These are phyloP conservation scores for Aspergillus sp. DNA, from an alignment of 2,329 filamentous ascomycete genomes.

Conservation along the genomic window DNA sequence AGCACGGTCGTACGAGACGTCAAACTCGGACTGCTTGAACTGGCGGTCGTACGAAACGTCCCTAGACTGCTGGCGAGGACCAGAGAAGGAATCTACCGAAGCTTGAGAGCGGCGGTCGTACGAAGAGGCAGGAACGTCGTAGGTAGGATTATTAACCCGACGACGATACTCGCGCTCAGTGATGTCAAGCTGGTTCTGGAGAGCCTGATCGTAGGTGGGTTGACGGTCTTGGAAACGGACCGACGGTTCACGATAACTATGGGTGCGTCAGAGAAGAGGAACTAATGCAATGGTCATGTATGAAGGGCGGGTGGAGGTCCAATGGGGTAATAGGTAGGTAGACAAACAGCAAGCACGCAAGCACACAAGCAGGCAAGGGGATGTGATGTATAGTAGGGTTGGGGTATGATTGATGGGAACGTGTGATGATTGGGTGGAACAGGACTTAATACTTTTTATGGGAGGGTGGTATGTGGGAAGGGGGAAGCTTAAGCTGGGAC, in stretches of 20 bases:
- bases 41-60: constrained; percentile 27
- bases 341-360: not conserved
- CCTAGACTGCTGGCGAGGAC: constrained; percentile 23
- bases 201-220: constrained; percentile 44
- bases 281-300: constrained; percentile 12
- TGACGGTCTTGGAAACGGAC: constrained; percentile 50
- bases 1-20: constrained; percentile 36
- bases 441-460: constrained; percentile 4
- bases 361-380: constrained; percentile 27
- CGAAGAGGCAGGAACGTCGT: constrained; percentile 45
- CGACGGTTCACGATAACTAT: constrained; percentile 59
- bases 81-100: constrained; percentile 21
- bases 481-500: constrained; percentile 2
- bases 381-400: constrained; percentile 13
- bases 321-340: constrained; percentile 13
- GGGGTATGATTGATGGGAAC: constrained; percentile 3
- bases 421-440: constrained; percentile 14
- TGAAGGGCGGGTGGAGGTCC: constrained; percentile 25
- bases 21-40: constrained; percentile 13
- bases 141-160: constrained; percentile 57
- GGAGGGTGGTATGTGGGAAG: constrained; percentile 9
- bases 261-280: constrained; percentile 23
- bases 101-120: constrained; percentile 22
- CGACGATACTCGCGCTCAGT: constrained; percentile 67
- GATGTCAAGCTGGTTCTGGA: constrained; percentile 54